Evolutionary conservation across 768 basidiomycete species (phyloP), one percentile per base, ranked within the genome.

Genomic region (Lactifluus volemus): DNA sequence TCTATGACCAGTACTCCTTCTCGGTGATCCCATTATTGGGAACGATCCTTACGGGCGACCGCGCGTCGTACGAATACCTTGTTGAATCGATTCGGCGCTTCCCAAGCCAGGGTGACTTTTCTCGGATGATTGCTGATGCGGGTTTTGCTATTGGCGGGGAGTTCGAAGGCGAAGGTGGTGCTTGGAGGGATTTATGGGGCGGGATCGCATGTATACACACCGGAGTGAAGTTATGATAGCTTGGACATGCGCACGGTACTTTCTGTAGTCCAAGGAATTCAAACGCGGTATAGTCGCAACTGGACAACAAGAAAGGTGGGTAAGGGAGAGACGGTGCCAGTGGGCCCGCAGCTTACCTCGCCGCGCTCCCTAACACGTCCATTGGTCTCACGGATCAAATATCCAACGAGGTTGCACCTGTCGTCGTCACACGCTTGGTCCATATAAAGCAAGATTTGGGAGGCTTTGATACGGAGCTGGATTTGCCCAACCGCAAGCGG

Each of bases 71-170:
- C 73, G 94, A 98, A 72, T 98, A 99, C 72, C 81, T 99, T 48
- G 92, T 98, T 47, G 97, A 99, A 73, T 97, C 94, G 11, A 98
- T 99, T 68, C 88, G 93, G 45, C 84, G 83, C 67, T 98, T 98
- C 78, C 95, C 95, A 30, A 78, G 83, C 11, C 95, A 97, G 72
- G 76, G 81, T 8, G 86, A 89, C 58, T 98, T 98, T 74, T 86
- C 94, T 6, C 74, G 82, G 66, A 88, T 98, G 94, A 90, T 96
- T 67, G 73, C 79, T 63, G 85, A 91, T 21, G 92, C 89, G 5
- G 93, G 93, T 0, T 94, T 96, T 73, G 70, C 78, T 38, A 87
- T 84, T 1, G 88, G 86, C 29, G 78, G 77, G 29, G 67, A 71
- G 55, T 69, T 70, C 58, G 82, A 90, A 63, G 79, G 79, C 47